Evolutionary conservation across 768 basidiomycete genomes (phyloP).

Genomic region (Podaxis sp.): DNA sequence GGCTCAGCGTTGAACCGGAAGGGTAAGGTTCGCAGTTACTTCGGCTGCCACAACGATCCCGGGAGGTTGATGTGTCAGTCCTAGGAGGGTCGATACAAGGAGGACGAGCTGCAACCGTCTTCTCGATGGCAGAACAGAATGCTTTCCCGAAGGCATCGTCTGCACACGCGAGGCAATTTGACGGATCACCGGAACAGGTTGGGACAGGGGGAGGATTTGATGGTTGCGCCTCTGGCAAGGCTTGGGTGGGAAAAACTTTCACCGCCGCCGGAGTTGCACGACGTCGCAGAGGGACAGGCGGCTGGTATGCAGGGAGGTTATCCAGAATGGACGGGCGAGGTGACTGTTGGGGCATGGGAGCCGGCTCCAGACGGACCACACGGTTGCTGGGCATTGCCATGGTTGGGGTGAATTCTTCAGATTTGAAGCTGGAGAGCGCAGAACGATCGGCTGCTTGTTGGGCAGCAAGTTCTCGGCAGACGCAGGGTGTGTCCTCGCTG

Average conservation of each 20-base stretch:
- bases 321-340: conserved; percentile 60
- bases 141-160: conserved; percentile 85
- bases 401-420: conserved; percentile 20
- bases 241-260: conserved; percentile 53
- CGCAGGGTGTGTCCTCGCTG: conserved; percentile 61
- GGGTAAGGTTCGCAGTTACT: conserved; percentile 22
- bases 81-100: conserved; percentile 57
- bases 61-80: conserved; percentile 13
- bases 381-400: neutral
- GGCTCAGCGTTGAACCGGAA: conserved; percentile 16
- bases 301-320: conserved; percentile 74
- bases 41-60: conserved; percentile 19
- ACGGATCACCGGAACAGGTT: conserved; percentile 81
- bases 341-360: conserved; percentile 8
- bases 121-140: conserved; percentile 74
- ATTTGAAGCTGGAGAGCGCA: conserved; percentile 15
- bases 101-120: conserved; percentile 47
- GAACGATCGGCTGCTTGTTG: conserved; percentile 34
- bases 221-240: conserved; percentile 16
- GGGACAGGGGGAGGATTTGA: conserved; percentile 18
- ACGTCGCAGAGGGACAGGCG: conserved; percentile 77
- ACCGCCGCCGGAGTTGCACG: conserved; percentile 31
- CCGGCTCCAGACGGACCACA: conserved; percentile 16
- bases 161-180: conserved; percentile 80
- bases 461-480: conserved; percentile 66